These are phyloP conservation scores for Linum usitatissimum DNA, from an alignment of 345 rosid species.

Conservation along the genomic window DNA sequence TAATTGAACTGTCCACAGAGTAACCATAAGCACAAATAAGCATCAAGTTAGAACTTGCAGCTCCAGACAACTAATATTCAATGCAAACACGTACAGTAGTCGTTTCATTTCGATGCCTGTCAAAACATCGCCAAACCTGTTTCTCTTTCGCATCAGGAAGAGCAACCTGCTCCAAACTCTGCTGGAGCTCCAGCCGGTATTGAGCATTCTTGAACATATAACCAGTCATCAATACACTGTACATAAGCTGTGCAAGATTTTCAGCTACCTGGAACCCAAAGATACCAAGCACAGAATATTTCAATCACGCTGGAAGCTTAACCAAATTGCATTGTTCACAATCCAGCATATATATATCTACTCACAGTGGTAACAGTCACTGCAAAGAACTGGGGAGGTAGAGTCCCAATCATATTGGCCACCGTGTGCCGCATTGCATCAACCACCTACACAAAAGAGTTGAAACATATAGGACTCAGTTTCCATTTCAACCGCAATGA, in stretches of 20 bases:
- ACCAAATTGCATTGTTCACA: no score
- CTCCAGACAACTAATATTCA: no score
- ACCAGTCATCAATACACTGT: slow-evolving; percentile 92
- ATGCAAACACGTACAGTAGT: no score
- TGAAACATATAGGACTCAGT: background rate
- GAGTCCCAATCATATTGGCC: no score
- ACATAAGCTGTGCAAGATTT: slow-evolving; percentile 96
- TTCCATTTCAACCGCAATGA: background rate
- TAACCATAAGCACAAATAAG: background rate
- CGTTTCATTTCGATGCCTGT: no score
- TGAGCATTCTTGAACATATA: slow-evolving; percentile 94
- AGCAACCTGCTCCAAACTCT: slow-evolving; percentile 82
- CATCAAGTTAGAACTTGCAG: background rate
- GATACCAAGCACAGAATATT: background rate
- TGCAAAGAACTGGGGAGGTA: no score
- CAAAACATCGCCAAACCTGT: slow-evolving; percentile 30
- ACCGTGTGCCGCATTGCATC: no score
- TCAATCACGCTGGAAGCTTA: no score
- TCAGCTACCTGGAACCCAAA: slow-evolving; percentile 69
- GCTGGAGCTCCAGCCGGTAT: slow-evolving; percentile 80
- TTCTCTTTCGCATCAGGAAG: slow-evolving; percentile 62
- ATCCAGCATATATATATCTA: no score
- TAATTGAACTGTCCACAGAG: background rate
- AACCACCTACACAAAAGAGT: slow-evolving; percentile 45
- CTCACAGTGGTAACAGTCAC: no score